Base-by-base conservation (phyloP, 2,329 filamentous ascomycete genomes). In the Venturia effusa region DNA sequence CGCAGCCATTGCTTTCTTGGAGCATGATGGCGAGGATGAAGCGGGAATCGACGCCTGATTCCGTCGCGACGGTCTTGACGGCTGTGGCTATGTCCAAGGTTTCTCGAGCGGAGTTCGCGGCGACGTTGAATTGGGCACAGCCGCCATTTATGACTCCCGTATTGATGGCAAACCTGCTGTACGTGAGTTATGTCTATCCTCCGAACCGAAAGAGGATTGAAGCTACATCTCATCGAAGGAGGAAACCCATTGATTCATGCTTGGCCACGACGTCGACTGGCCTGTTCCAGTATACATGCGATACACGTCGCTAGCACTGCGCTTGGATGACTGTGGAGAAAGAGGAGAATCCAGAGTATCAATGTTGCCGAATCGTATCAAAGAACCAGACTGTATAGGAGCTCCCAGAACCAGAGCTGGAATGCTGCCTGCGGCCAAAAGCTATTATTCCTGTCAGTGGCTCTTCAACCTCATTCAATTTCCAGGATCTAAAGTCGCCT, bases 1-100 rank as follows among this genome's bases (percentile, higher is more conserved):
- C 76, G 66, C 78, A 80, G 61, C 78, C 79, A 63, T 75, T 75
- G 41, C 74, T 76, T 67, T 80, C 78, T 68, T 80, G 78, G 69
- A 80, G 73, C 40, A 79, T 69, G 57, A 77, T 73, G 41, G 77
- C 76, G 45, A 80, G 70, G 64, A 80, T 74, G 71, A 78, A 76
- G 41, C 74, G 72, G n/a, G 72, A 62, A 61, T 76, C 73, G 11
- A 80, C 69, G 43, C 71, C 70, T 8, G 73, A 71, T 7, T 68
- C 63, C 4, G 63, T 64, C 51, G 74, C 70, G 32, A 75, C 66
- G 55, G 67, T 60, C 27, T 71, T 64, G 66, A 80, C 76, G 41
- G 74, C 74, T 19, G 69, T 63, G 62, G 75, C 73, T 66, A 80
- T 72, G 59, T 73, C 69, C 30, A 69, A 67, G 19, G 71, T 75